phyloP scores from a whole-genome alignment of 2,329 filamentous ascomycete species.

The Penicillium sp. region DNA sequence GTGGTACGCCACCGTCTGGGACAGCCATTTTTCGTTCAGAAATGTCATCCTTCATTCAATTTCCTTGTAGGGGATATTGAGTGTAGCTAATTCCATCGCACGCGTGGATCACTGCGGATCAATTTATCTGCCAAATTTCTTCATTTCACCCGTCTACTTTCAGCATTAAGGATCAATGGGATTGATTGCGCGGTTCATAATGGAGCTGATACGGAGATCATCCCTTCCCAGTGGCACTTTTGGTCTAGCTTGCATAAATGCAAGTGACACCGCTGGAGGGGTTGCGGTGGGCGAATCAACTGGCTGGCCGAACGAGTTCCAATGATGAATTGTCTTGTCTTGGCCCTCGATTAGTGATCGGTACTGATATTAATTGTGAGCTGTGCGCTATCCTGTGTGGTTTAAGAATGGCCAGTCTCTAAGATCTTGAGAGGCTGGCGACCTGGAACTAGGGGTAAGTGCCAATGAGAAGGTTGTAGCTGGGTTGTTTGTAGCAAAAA shows the following conservation, averaged over 20 bases:
- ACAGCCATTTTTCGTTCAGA: not conserved
- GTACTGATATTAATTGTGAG: not conserved
- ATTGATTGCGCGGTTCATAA: not conserved
- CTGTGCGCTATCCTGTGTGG: too few species aligned
- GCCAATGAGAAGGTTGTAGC: too few species aligned
- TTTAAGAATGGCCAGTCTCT: too few species aligned
- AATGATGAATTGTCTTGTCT: not conserved
- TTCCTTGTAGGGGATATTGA: not conserved
- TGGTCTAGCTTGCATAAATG: not conserved
- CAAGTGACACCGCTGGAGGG: not conserved
- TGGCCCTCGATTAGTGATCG: not conserved
- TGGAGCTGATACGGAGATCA: not conserved
- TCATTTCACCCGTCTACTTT: not conserved
- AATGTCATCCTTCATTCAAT: not conserved
- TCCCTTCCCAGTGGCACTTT: not conserved
- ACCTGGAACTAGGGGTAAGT: too few species aligned
- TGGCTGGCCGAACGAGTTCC: not conserved
- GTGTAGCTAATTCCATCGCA: not conserved
- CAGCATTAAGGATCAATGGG: not conserved
- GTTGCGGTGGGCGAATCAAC: not conserved
- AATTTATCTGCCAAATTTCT: not conserved
- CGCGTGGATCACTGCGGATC: not conserved
- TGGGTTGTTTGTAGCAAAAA: too few species aligned
- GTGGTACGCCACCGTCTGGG: not conserved
- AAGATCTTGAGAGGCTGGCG: too few species aligned